A percentile compares a stretch with the other conserved stretches of the same genome.
phyloP scores from a whole-genome alignment of 2,329 filamentous ascomycete genomes.

The Leptodontidium sp. region DNA sequence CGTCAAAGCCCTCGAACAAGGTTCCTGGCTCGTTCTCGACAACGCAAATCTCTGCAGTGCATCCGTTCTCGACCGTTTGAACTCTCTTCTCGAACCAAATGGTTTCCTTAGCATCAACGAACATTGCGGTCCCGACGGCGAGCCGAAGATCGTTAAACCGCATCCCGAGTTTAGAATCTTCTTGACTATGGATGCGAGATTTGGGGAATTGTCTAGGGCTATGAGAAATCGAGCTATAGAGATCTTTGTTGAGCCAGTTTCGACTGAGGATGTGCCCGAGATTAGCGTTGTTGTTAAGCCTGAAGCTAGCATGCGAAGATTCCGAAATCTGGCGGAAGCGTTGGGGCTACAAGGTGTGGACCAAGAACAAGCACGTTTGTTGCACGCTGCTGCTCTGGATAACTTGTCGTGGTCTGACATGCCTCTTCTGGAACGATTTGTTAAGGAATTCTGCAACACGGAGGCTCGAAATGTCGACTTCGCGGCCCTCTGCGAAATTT shows the following conservation, averaged over 20 bases:
- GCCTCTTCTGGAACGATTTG: slow-evolving; percentile 42
- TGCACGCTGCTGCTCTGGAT: slow-evolving; percentile 42
- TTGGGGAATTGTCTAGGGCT: slow-evolving; percentile 92
- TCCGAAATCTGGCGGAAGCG: slow-evolving; percentile 36
- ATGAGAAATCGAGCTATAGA: slow-evolving; percentile 97
- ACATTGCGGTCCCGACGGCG: slow-evolving; percentile 83
- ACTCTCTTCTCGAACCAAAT: slow-evolving; percentile 91
- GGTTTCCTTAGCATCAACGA: slow-evolving; percentile 92
- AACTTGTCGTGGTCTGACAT: slow-evolving; percentile 46
- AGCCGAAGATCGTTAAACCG: slow-evolving; percentile 80
- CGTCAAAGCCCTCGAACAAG: slow-evolving; percentile 83
- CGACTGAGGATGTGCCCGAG: neutral
- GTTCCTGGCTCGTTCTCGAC: slow-evolving; percentile 93
- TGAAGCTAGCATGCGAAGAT: slow-evolving; percentile 44
- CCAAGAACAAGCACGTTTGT: slow-evolving; percentile 22
- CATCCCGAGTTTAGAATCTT: slow-evolving; percentile 92
- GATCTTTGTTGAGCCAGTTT: slow-evolving; percentile 71
- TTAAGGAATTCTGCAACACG: slow-evolving; percentile 24
- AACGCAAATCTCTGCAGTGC: slow-evolving; percentile 97
- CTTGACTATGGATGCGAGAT: slow-evolving; percentile 88
- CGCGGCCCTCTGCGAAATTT: slow-evolving; percentile 29
- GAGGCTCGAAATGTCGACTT: neutral
- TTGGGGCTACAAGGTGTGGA: slow-evolving; percentile 25
- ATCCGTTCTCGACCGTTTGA: slow-evolving; percentile 91
- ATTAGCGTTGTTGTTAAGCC: slow-evolving; percentile 9